phyloP scores from a whole-genome alignment of 176 grass and related monocot species.

The Ensete ventricosum region DNA sequence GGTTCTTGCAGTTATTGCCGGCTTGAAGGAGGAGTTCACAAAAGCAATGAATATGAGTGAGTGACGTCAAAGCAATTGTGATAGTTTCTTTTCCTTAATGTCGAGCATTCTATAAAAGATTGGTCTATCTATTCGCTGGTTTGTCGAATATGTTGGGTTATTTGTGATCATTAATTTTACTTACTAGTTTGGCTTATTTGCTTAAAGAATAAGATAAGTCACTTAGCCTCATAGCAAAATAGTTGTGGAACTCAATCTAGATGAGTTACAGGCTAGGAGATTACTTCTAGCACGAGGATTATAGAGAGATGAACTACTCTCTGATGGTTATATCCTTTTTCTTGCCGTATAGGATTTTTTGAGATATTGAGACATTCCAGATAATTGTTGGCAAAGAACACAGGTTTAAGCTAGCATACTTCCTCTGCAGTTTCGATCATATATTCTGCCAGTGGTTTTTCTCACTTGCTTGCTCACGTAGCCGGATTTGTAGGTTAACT shows the following conservation, averaged over 20 bases:
- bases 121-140: neutral
- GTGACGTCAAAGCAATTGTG: conserved; percentile 85
- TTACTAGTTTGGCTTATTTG: neutral
- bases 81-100: conserved; percentile 21
- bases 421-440: neutral
- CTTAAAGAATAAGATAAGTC: neutral
- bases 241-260: neutral
- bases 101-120: neutral
- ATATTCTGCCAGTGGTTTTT: neutral
- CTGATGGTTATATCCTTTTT: neutral
- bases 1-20: conserved; percentile 40
- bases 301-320: no score
- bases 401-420: neutral
- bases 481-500: neutral
- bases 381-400: neutral
- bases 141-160: neutral
- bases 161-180: neutral
- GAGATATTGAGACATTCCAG: neutral
- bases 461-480: neutral
- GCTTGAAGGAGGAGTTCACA: conserved; percentile 71
- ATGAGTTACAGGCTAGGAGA: neutral
- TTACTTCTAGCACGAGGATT: neutral
- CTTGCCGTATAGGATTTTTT: neutral
- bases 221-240: neutral
- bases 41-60: conserved; percentile 41